phyloP scores from a whole-genome alignment of 2,329 filamentous ascomycete genomes.

The Cadophora gregata region DNA sequence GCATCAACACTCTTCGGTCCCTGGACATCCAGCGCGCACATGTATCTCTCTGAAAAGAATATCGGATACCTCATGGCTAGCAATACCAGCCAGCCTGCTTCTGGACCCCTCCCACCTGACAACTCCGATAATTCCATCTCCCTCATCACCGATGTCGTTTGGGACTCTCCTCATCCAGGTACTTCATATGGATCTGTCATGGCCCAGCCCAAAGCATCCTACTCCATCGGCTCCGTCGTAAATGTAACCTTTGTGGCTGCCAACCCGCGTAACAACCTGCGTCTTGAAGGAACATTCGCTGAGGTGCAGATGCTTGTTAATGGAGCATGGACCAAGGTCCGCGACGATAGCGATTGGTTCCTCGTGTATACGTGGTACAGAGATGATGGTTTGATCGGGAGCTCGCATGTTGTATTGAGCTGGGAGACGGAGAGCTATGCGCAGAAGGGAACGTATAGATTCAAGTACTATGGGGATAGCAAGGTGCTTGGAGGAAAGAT shows the following conservation, averaged over 20 bases:
- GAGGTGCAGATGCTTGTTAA: conserved; percentile 68
- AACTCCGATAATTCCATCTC: conserved; percentile 74
- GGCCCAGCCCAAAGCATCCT: conserved; percentile 57
- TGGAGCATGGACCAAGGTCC: conserved; percentile 66
- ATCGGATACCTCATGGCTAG: conserved; percentile 68
- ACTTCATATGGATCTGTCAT: conserved; percentile 73
- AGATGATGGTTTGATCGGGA: conserved; percentile 69
- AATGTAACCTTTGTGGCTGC: conserved; percentile 78
- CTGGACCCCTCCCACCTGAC: conserved; percentile 74
- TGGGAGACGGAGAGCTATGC: conserved; percentile 75
- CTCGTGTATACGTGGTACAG: conserved; percentile 81
- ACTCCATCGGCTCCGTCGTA: conserved; percentile 66
- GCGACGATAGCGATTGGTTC: conserved; percentile 82
- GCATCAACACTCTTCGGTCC: conserved; percentile 87
- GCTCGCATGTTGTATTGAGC: conserved; percentile 76
- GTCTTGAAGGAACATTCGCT: conserved; percentile 77
- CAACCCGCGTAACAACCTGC: conserved; percentile 87
- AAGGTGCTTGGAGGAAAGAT: conserved; percentile 68
- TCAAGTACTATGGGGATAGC: conserved; percentile 83
- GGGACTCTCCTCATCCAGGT: conserved; percentile 69
- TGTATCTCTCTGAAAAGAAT: conserved; percentile 78
- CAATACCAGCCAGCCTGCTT: conserved; percentile 50
- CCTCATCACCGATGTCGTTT: conserved; percentile 82
- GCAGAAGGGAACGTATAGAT: conserved; percentile 71
- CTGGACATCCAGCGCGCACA: conserved; percentile 82